A percentile compares a stretch with the other conserved stretches of the same genome.
These are phyloP conservation scores for Xerocomellus amylosporus DNA, from an alignment of 768 basidiomycete genomes.

Conservation along the genomic window DNA sequence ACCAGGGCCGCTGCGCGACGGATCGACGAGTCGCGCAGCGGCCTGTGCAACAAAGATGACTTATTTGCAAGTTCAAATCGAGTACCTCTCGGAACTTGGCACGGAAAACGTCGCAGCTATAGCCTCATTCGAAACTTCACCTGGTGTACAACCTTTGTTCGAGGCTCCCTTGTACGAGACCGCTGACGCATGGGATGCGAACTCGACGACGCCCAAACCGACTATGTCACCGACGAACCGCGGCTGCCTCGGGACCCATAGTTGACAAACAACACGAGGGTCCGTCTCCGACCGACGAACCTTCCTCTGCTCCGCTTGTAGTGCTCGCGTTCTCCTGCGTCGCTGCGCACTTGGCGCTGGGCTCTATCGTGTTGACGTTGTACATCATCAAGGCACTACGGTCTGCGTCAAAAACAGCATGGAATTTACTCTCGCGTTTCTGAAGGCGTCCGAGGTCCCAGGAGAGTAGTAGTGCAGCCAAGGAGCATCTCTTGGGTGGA, in stretches of 20 bases:
- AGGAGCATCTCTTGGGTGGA: slow-evolving; percentile 1
- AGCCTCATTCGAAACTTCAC: slow-evolving; percentile 24
- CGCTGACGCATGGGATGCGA: slow-evolving; percentile 15
- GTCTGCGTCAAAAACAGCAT: slow-evolving; percentile 19
- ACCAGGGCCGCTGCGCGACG: no score
- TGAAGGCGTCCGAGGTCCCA: slow-evolving; percentile 3
- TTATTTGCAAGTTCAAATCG: slow-evolving; percentile 30
- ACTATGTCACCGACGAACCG: background rate
- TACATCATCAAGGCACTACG: slow-evolving; percentile 22
- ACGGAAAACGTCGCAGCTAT: slow-evolving; percentile 28
- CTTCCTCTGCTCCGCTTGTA: slow-evolving; percentile 8
- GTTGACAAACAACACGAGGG: background rate
- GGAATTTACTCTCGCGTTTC: slow-evolving; percentile 22
- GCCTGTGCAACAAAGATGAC: slow-evolving; percentile 18
- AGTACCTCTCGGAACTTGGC: slow-evolving; percentile 28
- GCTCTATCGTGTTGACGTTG: slow-evolving; percentile 19
- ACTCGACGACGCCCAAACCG: background rate
- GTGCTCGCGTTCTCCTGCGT: slow-evolving; percentile 28
- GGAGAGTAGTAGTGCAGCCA: background rate
- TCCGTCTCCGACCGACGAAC: background rate
- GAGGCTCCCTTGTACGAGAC: slow-evolving; percentile 27
- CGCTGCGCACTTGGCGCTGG: slow-evolving; percentile 22
- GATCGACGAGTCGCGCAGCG: background rate
- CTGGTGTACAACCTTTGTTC: slow-evolving; percentile 10
- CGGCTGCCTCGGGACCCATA: background rate